Evolutionary conservation across 179 eudicot genomes (phyloP).

Genomic region (Corrigiola litoralis): DNA sequence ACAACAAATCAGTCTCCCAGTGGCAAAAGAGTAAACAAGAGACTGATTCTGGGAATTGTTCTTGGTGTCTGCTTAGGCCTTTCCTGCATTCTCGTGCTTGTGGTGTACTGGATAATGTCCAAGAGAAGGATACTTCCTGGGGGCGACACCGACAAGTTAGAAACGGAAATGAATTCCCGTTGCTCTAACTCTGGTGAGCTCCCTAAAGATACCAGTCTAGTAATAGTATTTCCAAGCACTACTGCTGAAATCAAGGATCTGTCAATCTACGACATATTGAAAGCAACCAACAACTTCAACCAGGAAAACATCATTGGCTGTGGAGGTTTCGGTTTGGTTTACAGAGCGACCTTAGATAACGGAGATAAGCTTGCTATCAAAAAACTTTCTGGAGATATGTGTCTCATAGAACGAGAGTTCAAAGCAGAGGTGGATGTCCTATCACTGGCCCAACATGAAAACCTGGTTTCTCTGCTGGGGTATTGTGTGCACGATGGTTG

Average conservation of each 20-base stretch:
- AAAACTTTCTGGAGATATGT: slow-evolving; percentile 90
- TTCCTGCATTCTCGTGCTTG: slow-evolving; percentile 37
- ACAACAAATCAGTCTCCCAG: slow-evolving; percentile 11
- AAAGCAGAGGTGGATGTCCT: slow-evolving; percentile 88
- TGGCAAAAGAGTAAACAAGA: slow-evolving; percentile 35
- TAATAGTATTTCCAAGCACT: slow-evolving; percentile 58
- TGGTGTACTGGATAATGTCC: slow-evolving; percentile 54
- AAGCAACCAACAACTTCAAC: slow-evolving; percentile 82
- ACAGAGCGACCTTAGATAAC: slow-evolving; percentile 67
- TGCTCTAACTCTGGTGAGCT: slow-evolving; percentile 46
- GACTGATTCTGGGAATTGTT: slow-evolving; percentile 47
- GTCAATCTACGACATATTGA: slow-evolving; percentile 62
- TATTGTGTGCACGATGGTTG: slow-evolving; percentile 81
- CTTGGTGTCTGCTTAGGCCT: slow-evolving; percentile 59
- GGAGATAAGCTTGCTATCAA: slow-evolving; percentile 78
- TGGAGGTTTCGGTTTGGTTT: slow-evolving; percentile 93
- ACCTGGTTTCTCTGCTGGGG: slow-evolving; percentile 83
- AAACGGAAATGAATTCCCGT: slow-evolving; percentile 37
- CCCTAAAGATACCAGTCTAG: slow-evolving; percentile 55
- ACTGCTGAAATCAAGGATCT: slow-evolving; percentile 50
- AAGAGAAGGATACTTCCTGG: slow-evolving; percentile 64
- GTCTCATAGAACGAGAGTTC: slow-evolving; percentile 87
- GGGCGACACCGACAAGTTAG: slow-evolving; percentile 44
- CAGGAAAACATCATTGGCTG: slow-evolving; percentile 90
- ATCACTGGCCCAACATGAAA: slow-evolving; percentile 78